Evolutionary conservation across 2,329 filamentous ascomycete species (phyloP), one percentile per base, ranked within the genome.

Genomic region (Colletotrichum falcatum): DNA sequence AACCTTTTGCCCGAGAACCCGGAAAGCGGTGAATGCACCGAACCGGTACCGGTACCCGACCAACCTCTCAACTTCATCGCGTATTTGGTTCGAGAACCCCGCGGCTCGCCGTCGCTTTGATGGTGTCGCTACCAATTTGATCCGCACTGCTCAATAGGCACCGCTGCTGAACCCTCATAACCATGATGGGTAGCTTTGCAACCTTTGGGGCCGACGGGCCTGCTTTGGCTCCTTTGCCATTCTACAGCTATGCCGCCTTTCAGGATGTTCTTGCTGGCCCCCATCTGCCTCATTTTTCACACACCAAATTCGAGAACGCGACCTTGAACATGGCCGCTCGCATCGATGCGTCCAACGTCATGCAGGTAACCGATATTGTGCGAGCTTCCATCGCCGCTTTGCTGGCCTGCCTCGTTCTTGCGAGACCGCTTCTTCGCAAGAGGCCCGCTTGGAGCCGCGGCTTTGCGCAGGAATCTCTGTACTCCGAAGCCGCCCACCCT

Each of bases 371-470:
- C 33, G 67, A 62, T 1, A 74, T 79, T 46, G 74, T 75, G 9
- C 76, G 79, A 62, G 77, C 77, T 37, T 74, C 81, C 6, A 55
- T 81, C 12, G 73, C 77, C 9, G 74, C 76, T 6, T 60, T 77
- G 28, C 66, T 79, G 23, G 61, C 82, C 20, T 78, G 81, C 62
- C 35, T 80, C 30, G 77, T 76, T 59, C 51, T 76, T 54, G 33
- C 66, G 60, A 66, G 73, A 5, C 75, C 73, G 3, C 65, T 82
- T 7, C 70, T 75, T 2, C 76, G 77, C 4, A 70, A 72, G 3
- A 75, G 81, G 1, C 83, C 84, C 0, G 77, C 75, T 53, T 86
- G 83, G 83, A 75, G 80, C 18, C 79, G 77, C 12, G 80, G 81
- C 1, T 86, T 86, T 69, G 84, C 84, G 3, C 75, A 78, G 11